Evolutionary conservation across 2,329 filamentous ascomycete species (phyloP).

Genomic region (Colletotrichum limetticola): DNA sequence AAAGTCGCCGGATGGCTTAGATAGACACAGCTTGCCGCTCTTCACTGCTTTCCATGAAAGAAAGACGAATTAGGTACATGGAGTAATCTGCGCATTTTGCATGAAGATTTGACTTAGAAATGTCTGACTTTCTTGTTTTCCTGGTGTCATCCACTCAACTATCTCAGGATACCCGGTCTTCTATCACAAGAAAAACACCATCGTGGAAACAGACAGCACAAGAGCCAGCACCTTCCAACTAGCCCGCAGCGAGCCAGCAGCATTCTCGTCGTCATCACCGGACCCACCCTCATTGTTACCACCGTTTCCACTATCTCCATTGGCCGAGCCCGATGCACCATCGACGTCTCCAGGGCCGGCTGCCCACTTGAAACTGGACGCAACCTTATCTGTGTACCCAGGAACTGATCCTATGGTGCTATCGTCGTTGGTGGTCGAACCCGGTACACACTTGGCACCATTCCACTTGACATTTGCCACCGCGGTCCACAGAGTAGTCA

Average conservation of each 20-base stretch:
- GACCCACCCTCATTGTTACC: background rate
- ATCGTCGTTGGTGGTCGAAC: slow-evolving; percentile 31
- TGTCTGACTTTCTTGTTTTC: too few relatives aligned
- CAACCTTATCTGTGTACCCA: slow-evolving; percentile 18
- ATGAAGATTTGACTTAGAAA: too few relatives aligned
- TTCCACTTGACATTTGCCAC: slow-evolving; percentile 45
- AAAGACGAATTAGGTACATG: too few relatives aligned
- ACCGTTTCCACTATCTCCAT: background rate
- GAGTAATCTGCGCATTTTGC: too few relatives aligned
- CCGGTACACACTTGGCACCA: slow-evolving; percentile 29
- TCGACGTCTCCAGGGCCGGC: slow-evolving; percentile 28
- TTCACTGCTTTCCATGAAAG: too few relatives aligned
- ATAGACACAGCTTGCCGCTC: too few relatives aligned
- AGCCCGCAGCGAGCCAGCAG: slow-evolving; percentile 5
- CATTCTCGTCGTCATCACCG: slow-evolving; percentile 4
- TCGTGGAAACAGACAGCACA: too few relatives aligned
- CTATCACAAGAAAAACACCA: too few relatives aligned
- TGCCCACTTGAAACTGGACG: slow-evolving; percentile 27
- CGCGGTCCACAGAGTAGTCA: slow-evolving; percentile 62
- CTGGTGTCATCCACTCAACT: too few relatives aligned
- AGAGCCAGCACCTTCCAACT: background rate
- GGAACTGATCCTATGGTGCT: slow-evolving; percentile 14
- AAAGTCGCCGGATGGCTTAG: too few relatives aligned
- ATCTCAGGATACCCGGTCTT: too few relatives aligned
- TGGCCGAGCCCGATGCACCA: background rate